Evolutionary conservation across 371 early-diverging fungal genomes (phyloP), one percentile per base, ranked within the genome.

Genomic region (Lichtheimia corymbifera): DNA sequence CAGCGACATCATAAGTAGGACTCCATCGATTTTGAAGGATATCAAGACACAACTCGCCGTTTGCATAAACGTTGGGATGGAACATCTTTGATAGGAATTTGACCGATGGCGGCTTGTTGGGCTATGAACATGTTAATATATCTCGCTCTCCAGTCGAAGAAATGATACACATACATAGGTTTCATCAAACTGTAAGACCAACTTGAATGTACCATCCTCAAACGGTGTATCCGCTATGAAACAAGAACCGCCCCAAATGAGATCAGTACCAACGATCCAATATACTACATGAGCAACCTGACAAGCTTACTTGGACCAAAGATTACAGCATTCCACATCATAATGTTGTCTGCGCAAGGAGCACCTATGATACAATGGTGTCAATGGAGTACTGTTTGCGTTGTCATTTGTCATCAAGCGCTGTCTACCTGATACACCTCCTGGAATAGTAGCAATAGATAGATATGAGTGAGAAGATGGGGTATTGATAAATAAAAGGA

Each of bases 161-260:
- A 11, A 28, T 35, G 35, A 35, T 11, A 4, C 2, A 11, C 73
- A 70, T 75, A 80, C 80, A 76, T 99, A 99, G 30, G 92, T 90
- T 72, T 98, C 97, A 70, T 97, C 97, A 83, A 99, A 99, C 60
- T 89, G 91, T 20, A 99, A 85, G 3, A 91, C 84, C 15, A 99
- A 80, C 69, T 97, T 99, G 83, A 99, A 99, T 0, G 97, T 98
- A 28, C 99, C 99, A 80, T 98, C 98, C 75, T 99, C 99, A 78
- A 98, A 99, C 3, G 98, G 97, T 24, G 99, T 99, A 59, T 98
- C 98, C 66, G 80, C 95, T 89, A 68, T 56, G 17, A 50, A 58
- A 44, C 47, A 47, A 17, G 14, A 17, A 22, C 22, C 22, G 22
- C 2, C 0, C 0, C 47, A 47, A 22, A 47, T 17, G 47, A 47